phyloP scores from a whole-genome alignment of 2,329 filamentous ascomycete species.

The Aspergillus puulaauensis region DNA sequence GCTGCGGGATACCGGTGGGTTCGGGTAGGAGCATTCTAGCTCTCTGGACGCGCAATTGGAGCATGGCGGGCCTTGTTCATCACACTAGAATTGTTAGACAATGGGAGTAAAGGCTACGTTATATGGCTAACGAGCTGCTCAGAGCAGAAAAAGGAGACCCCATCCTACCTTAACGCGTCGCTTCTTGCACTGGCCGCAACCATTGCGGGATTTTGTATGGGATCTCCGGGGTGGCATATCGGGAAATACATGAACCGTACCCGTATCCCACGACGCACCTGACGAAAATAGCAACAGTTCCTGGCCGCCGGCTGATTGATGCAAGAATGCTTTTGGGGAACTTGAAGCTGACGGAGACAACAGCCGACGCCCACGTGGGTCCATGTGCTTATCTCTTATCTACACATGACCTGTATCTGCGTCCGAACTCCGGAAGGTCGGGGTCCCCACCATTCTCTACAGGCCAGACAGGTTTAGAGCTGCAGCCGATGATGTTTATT shows the following conservation, averaged over 20 bases:
- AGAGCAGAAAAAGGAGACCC: neutral
- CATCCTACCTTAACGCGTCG: constrained; percentile 41
- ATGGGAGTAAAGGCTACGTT: no score
- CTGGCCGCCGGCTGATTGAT: neutral
- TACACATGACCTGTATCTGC: neutral
- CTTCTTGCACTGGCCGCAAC: constrained; percentile 43
- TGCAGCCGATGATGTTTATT: neutral
- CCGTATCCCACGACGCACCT: neutral
- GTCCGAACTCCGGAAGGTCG: neutral
- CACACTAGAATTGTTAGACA: constrained; percentile 30
- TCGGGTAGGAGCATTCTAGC: constrained; percentile 32
- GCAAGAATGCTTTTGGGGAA: neutral
- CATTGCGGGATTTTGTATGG: constrained; percentile 45
- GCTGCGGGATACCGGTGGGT: constrained; percentile 18
- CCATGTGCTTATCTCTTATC: neutral
- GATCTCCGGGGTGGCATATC: constrained; percentile 39
- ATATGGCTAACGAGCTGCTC: no score
- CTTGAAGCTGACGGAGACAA: neutral
- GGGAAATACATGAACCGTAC: neutral
- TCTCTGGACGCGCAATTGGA: constrained; percentile 38
- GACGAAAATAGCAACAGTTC: neutral
- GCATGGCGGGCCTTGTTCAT: constrained; percentile 41
- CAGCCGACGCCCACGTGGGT: neutral
- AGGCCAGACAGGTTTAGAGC: no score
- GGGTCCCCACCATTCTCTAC: no score